Base-by-base conservation (phyloP, 768 basidiomycete species). In the Jaapia argillacea region DNA sequence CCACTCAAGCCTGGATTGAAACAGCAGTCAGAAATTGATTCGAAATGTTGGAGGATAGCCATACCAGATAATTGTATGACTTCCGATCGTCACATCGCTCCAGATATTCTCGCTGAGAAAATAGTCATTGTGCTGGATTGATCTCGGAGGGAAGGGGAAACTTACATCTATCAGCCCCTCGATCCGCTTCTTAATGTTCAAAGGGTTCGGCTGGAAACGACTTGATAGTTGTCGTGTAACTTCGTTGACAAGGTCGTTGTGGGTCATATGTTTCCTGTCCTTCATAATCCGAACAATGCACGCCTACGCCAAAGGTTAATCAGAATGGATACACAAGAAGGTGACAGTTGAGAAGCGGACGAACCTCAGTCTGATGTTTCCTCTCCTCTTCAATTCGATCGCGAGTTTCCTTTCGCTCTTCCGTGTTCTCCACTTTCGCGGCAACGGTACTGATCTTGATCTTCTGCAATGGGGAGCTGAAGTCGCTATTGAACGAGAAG, bases 221-320 rank as follows among this genome's bases (percentile, higher is more conserved):
- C 69, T 69, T 16, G 85, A 70, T 3, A 99, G 64, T 52, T 97
- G 94, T 18, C 79, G 76, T 36, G 88, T 89, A 25, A 91, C 90
- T 61, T 98, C 93, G 52, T 82, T 85, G 47, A 97, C 70, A 12
- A 99, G 74, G 44, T 92, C 89, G 46, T 79, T 88, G 55, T 97
- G 90, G 4, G 71, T 65, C 79, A 98, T 81, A 43, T 76, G 74
- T 58, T 97, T 97, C 44, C 92, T 70, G 57, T 90, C 83, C 65
- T 98, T 98, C 94, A 99, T 98, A 23, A 97, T 81, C 24, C 96
- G 81, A 21, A 99, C 96, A 49, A 98, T 85, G 56, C 90, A 97
- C 1, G 96, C 96, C 93, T 99, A 48, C 2, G 10, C 39, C n/a
- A 36, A 40, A 18, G 25, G 24, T 5, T 3, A 21, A 14, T 18